phyloP scores from a whole-genome alignment of 768 basidiomycete species.

The Suillus discolor region DNA sequence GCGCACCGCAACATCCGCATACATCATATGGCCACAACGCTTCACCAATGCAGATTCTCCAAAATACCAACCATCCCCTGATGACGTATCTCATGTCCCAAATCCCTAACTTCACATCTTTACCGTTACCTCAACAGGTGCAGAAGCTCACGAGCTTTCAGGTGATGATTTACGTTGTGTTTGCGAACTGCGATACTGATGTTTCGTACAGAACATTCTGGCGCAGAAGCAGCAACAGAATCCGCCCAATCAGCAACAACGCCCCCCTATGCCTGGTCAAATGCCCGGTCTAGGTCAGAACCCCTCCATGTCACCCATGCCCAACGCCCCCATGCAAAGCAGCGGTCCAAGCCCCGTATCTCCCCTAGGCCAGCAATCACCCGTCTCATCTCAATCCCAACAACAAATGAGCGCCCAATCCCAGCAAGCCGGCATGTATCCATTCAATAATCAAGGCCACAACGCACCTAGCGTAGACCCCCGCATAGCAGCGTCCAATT shows the following conservation, averaged over 20 bases:
- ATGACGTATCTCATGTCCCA: constrained; percentile 54
- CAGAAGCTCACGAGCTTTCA: constrained; percentile 58
- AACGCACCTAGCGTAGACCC: constrained; percentile 32
- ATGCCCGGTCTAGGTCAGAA: constrained; percentile 34
- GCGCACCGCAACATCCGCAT: constrained; percentile 21
- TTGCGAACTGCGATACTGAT: constrained; percentile 13
- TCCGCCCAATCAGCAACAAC: constrained; percentile 25
- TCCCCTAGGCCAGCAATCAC: constrained; percentile 30
- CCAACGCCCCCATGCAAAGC: constrained; percentile 28
- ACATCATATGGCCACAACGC: constrained; percentile 32
- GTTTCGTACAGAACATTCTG: constrained; percentile 15
- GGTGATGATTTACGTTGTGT: constrained; percentile 35
- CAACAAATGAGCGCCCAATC: constrained; percentile 32
- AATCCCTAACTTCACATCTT: constrained; percentile 53
- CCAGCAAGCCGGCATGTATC: constrained; percentile 34
- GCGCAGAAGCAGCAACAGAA: constrained; percentile 34
- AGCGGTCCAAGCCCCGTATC: constrained; percentile 33
- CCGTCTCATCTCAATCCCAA: constrained; percentile 30
- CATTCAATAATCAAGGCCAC: constrained; percentile 27
- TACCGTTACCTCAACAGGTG: constrained; percentile 58
- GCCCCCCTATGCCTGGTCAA: constrained; percentile 26
- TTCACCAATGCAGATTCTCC: constrained; percentile 49
- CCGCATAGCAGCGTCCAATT: constrained; percentile 31
- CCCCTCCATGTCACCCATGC: constrained; percentile 25
- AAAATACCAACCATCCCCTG: constrained; percentile 57